Evolutionary conservation across 768 basidiomycete species (phyloP).

Genomic region (Omphalotus guepiniiformis): DNA sequence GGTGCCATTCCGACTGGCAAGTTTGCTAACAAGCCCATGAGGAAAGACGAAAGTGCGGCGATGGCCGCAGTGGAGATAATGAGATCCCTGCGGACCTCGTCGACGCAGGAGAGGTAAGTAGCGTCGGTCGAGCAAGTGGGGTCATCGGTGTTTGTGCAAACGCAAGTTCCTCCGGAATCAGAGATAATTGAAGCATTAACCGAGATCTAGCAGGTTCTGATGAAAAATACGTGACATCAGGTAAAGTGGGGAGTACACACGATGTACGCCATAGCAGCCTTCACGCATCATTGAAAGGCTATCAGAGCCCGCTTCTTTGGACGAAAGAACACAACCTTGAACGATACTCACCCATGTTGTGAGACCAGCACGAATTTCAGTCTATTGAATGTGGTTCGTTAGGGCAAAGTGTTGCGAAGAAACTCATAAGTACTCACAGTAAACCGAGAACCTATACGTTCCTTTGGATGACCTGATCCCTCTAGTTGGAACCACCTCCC

Average conservation of each 20-base stretch:
- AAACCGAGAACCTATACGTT: conserved; percentile 62
- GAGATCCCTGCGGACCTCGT: conserved; percentile 66
- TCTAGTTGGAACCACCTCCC: conserved; percentile 74
- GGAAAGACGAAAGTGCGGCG: conserved; percentile 66
- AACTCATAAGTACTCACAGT: conserved; percentile 29
- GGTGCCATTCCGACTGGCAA: conserved; percentile 89
- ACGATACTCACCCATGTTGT: conserved; percentile 68
- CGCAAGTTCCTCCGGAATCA: conserved; percentile 78
- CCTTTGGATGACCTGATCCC: conserved; percentile 60
- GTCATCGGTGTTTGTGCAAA: conserved; percentile 46
- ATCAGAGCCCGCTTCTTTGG: not conserved
- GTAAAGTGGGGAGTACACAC: conserved; percentile 32
- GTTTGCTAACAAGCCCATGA: conserved; percentile 84
- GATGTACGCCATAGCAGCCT: conserved; percentile 86
- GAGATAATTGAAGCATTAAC: conserved; percentile 81
- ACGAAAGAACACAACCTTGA: no score
- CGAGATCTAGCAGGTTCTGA: conserved; percentile 50
- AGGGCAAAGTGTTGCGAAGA: not conserved
- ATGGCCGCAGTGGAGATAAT: conserved; percentile 82
- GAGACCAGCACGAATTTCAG: conserved; percentile 72
- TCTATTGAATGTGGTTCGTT: conserved; percentile 33
- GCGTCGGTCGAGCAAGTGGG: conserved; percentile 53
- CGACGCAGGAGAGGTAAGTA: conserved; percentile 52
- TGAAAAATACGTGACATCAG: not conserved
- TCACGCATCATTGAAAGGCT: not conserved